phyloP scores from a whole-genome alignment of 495 filamentous ascomycete species.

The Jackrogersella minutella region DNA sequence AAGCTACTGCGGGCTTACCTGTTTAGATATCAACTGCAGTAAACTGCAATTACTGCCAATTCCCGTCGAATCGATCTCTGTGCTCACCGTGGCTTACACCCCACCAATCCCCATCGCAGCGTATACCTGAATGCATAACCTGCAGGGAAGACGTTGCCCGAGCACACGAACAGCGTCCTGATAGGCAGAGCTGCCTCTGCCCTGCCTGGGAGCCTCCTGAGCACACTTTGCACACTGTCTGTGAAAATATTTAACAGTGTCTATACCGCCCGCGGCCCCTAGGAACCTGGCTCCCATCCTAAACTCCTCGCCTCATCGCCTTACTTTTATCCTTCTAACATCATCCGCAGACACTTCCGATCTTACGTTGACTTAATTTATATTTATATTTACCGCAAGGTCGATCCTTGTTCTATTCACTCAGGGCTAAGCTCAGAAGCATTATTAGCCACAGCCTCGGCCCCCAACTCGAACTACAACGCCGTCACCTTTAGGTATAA shows the following conservation, averaged over 20 bases:
- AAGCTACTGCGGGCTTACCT: slow-evolving; percentile 21
- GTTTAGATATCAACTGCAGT: slow-evolving; percentile 31
- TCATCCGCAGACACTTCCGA: neutral
- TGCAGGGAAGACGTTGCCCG: slow-evolving; percentile 38
- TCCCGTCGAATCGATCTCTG: slow-evolving; percentile 40
- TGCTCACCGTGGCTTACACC: slow-evolving; percentile 39
- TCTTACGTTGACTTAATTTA: slow-evolving; percentile 7
- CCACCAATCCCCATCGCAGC: slow-evolving; percentile 35
- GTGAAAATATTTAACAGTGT: slow-evolving; percentile 30
- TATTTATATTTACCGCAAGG: slow-evolving; percentile 26
- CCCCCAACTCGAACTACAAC: neutral
- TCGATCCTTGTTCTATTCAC: slow-evolving; percentile 11
- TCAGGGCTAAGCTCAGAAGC: slow-evolving; percentile 10
- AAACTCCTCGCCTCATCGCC: slow-evolving; percentile 27
- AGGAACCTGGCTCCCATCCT: slow-evolving; percentile 11
- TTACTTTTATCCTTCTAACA: slow-evolving; percentile 2
- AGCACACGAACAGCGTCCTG: slow-evolving; percentile 34
- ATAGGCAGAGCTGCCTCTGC: slow-evolving; percentile 34
- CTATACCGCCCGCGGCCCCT: slow-evolving; percentile 16
- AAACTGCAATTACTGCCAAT: slow-evolving; percentile 17
- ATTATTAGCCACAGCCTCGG: slow-evolving; percentile 3
- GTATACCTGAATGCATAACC: slow-evolving; percentile 34
- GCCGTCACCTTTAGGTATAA: slow-evolving; percentile 2
- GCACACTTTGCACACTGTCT: slow-evolving; percentile 11
- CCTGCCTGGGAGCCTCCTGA: slow-evolving; percentile 33